These are phyloP conservation scores for Myriosclerotinia duriaeana DNA, from an alignment of 2,329 filamentous ascomycete genomes.

Conservation along the genomic window DNA sequence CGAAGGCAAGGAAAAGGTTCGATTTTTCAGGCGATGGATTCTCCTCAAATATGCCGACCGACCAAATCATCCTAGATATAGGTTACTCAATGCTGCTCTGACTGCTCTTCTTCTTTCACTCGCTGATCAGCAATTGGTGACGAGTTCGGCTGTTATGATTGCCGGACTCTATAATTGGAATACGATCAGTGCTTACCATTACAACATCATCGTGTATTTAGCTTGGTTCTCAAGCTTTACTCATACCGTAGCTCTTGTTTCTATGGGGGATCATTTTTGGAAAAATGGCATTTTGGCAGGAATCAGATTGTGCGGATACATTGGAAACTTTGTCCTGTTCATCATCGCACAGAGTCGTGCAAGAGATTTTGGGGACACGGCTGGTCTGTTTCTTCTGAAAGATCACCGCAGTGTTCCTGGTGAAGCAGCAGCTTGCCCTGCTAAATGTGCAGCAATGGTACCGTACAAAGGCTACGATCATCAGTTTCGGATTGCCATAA, in stretches of 20 bases:
- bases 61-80: neutral
- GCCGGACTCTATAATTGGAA: conserved; percentile 1
- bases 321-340: conserved; percentile 10
- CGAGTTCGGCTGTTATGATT: conserved; percentile 6
- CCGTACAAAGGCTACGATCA: conserved; percentile 9
- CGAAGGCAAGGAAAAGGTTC: neutral
- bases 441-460: neutral
- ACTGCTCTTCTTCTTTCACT: conserved; percentile 13
- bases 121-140: conserved; percentile 16
- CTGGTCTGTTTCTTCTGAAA: neutral
- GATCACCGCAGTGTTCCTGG: neutral
- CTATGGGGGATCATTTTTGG: conserved; percentile 1
- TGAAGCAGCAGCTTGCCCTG: conserved; percentile 11
- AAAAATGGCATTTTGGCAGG: neutral
- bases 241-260: conserved; percentile 8
- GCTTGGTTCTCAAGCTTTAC: conserved; percentile 19
- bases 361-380: conserved; percentile 13
- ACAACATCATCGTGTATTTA: conserved; percentile 16
- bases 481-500: conserved; percentile 1
- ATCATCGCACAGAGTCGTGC: neutral
- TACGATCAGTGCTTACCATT: conserved; percentile 6
- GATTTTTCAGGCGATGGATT: neutral
- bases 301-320: conserved; percentile 8
- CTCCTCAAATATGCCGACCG: neutral
- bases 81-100: conserved; percentile 3